Evolutionary conservation across 768 basidiomycete species (phyloP), one percentile per base, ranked within the genome.

Genomic region (Amylocystis lapponica): DNA sequence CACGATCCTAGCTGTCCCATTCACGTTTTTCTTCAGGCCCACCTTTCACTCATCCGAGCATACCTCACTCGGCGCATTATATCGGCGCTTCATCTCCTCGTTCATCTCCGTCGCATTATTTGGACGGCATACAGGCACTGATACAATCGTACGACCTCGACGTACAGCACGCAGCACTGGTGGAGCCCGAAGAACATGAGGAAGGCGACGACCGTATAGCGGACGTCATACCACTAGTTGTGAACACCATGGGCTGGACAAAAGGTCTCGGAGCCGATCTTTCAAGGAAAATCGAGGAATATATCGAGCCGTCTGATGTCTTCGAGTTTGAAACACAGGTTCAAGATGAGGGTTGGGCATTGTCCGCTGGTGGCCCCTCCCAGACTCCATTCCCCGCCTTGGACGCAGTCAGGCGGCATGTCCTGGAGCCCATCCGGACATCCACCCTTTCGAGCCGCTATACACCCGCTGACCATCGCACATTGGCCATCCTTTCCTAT

Each of bases 201-300:
- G 40, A 42, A 13, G 57, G 37, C 0, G 66, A 70, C 34, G 48
- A 50, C 23, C 70, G 75, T 31, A 72, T 84, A 19, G 53, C 58
- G 5, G 79, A 84, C 37, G 47, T 65, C 21, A 77, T 93, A 4
- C 95, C 95, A 0, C 76, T 97, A 14, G 78, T 97, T 13, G 76
- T 98, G 40, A 99, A 98, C 59, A 97, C 89, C 0, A 94, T 95
- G 81, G 95, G 95, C 2, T 99, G 95, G 95, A 77, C 77, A 5
- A 97, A 94, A 60, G 95, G 95, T 6, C 77, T 96, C 3, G 95
- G 95, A 3, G 83, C 79, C 13, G 88, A 95, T 53, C 65, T 98
- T 10, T 76, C 79, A 2, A 59, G 58, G 12, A 76, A 75, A 48
- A 83, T 99, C 36, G 83, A 93, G 52, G 74, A 74, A 9, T 64